Evolutionary conservation across 352 stramenopile genomes (phyloP).

Genomic region (Phytophthora pini): DNA sequence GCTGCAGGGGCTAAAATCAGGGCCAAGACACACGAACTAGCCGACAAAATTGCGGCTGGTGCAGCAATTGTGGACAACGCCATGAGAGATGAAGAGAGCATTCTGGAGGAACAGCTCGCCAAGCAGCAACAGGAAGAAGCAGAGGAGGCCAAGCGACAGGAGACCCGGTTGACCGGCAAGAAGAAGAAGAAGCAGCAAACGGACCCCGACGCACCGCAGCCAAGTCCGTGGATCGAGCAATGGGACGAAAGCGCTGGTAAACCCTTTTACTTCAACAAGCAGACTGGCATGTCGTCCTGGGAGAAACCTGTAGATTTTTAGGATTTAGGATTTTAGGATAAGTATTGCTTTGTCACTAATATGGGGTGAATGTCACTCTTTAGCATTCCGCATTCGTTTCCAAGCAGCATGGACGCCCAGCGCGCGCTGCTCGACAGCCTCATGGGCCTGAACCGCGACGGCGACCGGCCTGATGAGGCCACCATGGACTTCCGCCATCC

Average conservation of each 20-base stretch:
- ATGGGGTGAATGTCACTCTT: too few relatives aligned
- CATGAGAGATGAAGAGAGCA: constrained; percentile 68
- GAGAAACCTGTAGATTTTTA: constrained; percentile 78
- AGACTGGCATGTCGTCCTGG: constrained; percentile 83
- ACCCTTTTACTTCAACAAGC: constrained; percentile 90
- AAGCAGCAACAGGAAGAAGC: constrained; percentile 52
- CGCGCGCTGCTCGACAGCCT: constrained; percentile 89
- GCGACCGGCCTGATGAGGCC: constrained; percentile 83
- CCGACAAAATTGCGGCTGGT: constrained; percentile 67
- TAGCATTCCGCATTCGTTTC: too few relatives aligned
- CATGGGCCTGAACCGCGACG: constrained; percentile 93
- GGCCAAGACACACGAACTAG: constrained; percentile 80
- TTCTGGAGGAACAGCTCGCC: constrained; percentile 65
- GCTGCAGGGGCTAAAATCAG: constrained; percentile 54
- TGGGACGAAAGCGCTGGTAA: constrained; percentile 81
- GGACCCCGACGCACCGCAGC: constrained; percentile 20
- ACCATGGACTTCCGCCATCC: constrained; percentile 73
- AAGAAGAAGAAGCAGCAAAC: constrained; percentile 38
- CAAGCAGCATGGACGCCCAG: constrained; percentile 76
- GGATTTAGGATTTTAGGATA: too few relatives aligned
- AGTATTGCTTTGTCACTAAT: neutral
- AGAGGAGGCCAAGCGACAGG: constrained; percentile 32
- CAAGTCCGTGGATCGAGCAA: constrained; percentile 73
- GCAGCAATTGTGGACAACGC: constrained; percentile 72
- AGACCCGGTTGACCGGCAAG: constrained; percentile 26